Evolutionary conservation across 805 yeast species (phyloP), one percentile per base, ranked within the genome.

Genomic region (Saccharomycodes ludwigii): DNA sequence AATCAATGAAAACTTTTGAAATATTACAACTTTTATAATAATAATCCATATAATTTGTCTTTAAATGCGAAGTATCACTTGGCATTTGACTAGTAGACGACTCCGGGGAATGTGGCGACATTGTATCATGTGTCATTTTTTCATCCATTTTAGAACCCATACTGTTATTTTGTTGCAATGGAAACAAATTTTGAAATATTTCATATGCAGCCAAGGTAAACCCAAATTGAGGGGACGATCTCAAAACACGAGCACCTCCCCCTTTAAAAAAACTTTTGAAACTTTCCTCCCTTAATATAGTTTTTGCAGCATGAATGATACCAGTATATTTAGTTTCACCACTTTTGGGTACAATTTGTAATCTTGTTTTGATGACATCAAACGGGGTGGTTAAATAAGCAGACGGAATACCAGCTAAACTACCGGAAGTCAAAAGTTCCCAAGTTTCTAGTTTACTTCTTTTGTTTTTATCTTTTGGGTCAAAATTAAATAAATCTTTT

Each of bases 191-290:
- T 54, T 88, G 94, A 56, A 88, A 75, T 21, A 91, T 57, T 58
- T 88, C 98, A 59, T 91, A 88, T 17, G 95, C 86, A n/a, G 97
- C 97, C 47, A 88, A 68, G 5, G 98, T 88, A 60, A 86, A 86
- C 34, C 97, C 98, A 56, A 88, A 88, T 58, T 88, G 98, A 6
- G 98, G 98, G 1, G 96, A 85, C 4, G 96, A 86, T 59, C 97
- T 72, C 48, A 85, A 65, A 24, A 88, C 85, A 57, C 98, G 73
- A 5, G 97, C 97, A 36, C 86, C 71, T 23, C 96, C 94, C 47
- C 98, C 98, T 65, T 88, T 88, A 68, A 86, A 88, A 52, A 88
- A 81, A 9, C 95, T 94, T 38, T 64, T 58, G 36, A 76, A 58
- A 11, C 94, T 93, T 60, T 88, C 98, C 52, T 84, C 94, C 43